Conservation (phyloP, 139 green algal species). For the Chlorella sp. region DNA sequence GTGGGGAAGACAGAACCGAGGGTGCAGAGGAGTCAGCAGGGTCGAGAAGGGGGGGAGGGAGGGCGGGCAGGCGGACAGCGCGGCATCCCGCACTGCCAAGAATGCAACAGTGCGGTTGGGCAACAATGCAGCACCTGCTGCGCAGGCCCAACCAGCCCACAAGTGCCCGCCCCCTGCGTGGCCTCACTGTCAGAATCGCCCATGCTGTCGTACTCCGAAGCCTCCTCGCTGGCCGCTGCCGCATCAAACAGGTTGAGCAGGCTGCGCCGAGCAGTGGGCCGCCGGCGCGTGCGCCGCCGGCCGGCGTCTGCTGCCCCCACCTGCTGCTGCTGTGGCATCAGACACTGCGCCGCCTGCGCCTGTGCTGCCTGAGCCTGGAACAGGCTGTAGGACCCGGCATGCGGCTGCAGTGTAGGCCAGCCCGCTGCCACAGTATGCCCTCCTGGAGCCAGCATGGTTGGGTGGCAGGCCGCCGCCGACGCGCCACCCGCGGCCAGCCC, state of each 20-base stretch:
- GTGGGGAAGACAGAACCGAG: no score
- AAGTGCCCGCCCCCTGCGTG: not conserved
- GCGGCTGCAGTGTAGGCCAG: not conserved
- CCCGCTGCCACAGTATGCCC: no score
- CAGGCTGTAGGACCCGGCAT: not conserved
- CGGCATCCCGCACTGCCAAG: not conserved
- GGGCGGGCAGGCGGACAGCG: not conserved
- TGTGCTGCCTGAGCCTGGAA: not conserved
- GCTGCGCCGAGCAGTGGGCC: constrained; percentile 7
- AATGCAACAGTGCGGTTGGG: not conserved
- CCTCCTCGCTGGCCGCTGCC: not conserved
- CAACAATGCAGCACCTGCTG: not conserved
- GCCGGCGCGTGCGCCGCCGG: not conserved
- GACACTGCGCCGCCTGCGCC: not conserved
- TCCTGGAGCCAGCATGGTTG: no score
- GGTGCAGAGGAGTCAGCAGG: no score
- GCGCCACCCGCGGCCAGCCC: not conserved
- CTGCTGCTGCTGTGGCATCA: not conserved
- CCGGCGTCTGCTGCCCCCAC: not conserved
- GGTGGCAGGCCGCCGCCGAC: not conserved
- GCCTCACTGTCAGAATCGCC: constrained; percentile 13
- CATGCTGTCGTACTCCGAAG: not conserved
- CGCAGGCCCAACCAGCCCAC: not conserved
- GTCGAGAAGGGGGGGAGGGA: not conserved
- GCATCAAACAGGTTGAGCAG: constrained; percentile 21